phyloP scores from a whole-genome alignment of 73 alveolate genomes.

The Tetrahymena borealis region DNA sequence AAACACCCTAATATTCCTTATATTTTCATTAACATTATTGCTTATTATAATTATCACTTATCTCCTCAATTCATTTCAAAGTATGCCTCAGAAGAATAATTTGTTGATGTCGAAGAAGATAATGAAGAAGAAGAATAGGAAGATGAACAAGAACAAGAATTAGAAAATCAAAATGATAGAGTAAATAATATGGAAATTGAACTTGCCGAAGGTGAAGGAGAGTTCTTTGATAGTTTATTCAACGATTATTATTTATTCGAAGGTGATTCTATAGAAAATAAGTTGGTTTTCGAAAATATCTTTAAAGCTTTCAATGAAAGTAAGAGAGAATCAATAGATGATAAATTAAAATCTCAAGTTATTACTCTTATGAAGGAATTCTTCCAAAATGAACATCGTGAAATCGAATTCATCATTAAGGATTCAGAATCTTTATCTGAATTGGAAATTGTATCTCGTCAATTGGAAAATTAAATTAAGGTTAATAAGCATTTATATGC shows the following conservation, averaged over 20 bases:
- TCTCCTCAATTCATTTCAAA: neutral
- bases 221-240: neutral
- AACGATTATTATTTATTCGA: neutral
- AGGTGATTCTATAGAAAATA: neutral
- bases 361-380: neutral
- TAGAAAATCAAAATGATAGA: neutral
- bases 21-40: neutral
- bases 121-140: neutral
- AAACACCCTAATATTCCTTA: neutral
- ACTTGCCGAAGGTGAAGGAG: neutral
- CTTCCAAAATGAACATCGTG: neutral
- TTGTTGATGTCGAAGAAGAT: neutral
- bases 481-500: neutral
- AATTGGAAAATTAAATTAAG: neutral
- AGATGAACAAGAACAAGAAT: neutral
- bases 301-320: neutral
- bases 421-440: neutral
- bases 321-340: neutral
- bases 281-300: neutral
- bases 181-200: neutral
- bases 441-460: neutral
- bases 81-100: neutral
- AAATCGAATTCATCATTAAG: neutral
- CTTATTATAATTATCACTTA: neutral
- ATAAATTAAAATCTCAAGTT: neutral